phyloP scores from a whole-genome alignment of 768 basidiomycete species.

The Pseudohyphozyma bogoriensis region DNA sequence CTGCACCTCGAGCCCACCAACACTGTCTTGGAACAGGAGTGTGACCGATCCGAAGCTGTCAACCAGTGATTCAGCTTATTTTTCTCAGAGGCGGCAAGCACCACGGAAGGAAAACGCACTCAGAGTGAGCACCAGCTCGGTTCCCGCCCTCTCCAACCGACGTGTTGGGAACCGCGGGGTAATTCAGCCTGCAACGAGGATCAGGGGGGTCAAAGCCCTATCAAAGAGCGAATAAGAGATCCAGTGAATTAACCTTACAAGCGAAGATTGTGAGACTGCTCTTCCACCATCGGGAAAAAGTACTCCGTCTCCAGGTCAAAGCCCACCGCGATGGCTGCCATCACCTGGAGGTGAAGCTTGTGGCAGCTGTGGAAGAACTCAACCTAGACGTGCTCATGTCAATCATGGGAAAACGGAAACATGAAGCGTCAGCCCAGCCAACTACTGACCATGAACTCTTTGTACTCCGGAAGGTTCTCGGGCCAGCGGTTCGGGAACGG shows the following conservation, averaged over 20 bases:
- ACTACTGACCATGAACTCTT: conserved; percentile 59
- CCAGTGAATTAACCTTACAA: too few relatives aligned
- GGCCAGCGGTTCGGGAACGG: conserved; percentile 61
- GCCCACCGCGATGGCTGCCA: conserved; percentile 78
- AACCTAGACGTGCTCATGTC: too few relatives aligned
- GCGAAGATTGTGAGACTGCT: conserved; percentile 70
- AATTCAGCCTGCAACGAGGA: conserved; percentile 46
- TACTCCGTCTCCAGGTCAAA: conserved; percentile 60
- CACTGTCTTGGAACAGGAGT: conserved; percentile 52
- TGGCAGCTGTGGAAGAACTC: conserved; percentile 56
- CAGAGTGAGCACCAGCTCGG: conserved; percentile 73
- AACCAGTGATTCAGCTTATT: too few relatives aligned
- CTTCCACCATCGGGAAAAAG: conserved; percentile 64
- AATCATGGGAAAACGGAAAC: too few relatives aligned
- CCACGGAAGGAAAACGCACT: background rate
- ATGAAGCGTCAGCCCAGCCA: too few relatives aligned
- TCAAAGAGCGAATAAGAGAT: too few relatives aligned
- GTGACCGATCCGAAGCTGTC: too few relatives aligned
- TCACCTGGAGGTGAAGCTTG: conserved; percentile 39
- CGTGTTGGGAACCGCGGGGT: conserved; percentile 60
- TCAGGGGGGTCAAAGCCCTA: too few relatives aligned
- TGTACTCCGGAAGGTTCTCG: conserved; percentile 57
- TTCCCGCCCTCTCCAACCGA: conserved; percentile 58
- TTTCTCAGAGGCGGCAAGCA: too few relatives aligned
- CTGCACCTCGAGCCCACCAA: conserved; percentile 57